phyloP scores from a whole-genome alignment of 2,329 filamentous ascomycete species.

The Parafenestella ontariensis region DNA sequence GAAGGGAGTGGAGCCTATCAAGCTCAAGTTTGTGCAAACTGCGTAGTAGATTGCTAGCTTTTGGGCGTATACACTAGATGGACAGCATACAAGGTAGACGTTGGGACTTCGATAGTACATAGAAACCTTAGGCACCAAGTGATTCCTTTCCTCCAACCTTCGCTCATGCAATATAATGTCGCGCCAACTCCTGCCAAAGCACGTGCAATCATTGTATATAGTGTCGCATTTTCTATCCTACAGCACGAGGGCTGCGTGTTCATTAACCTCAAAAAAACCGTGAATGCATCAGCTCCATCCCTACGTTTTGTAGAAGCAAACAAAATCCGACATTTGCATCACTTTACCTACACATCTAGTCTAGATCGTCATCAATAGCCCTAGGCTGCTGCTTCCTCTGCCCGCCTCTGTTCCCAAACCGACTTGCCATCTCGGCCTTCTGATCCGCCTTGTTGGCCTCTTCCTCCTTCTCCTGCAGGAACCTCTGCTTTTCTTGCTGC shows the following conservation, averaged over 20 bases:
- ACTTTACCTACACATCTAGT: conserved; percentile 25
- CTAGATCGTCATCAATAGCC: conserved; percentile 47
- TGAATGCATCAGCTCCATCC: conserved; percentile 36
- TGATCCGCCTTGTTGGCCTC: conserved; percentile 75
- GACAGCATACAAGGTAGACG: background rate
- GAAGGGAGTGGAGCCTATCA: conserved; percentile 42
- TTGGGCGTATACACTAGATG: background rate
- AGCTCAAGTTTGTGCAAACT: conserved; percentile 38
- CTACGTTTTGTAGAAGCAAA: conserved; percentile 32
- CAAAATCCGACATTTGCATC: conserved; percentile 12
- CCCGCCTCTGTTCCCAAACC: conserved; percentile 33
- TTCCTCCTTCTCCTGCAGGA: conserved; percentile 77
- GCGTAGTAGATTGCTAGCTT: conserved; percentile 8
- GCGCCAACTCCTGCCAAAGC: background rate
- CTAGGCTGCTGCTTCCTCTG: conserved; percentile 38
- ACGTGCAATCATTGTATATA: conserved; percentile 17
- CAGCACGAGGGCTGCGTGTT: conserved; percentile 40
- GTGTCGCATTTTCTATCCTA: conserved; percentile 42
- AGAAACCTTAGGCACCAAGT: background rate
- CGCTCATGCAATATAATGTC: background rate
- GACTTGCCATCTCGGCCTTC: conserved; percentile 58
- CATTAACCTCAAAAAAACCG: conserved; percentile 39
- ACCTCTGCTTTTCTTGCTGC: conserved; percentile 80
- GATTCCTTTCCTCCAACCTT: background rate
- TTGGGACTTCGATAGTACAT: background rate